These are phyloP conservation scores for Takashimella tepidaria DNA, from an alignment of 1,284 basidiomycete species.

Conservation along the genomic window DNA sequence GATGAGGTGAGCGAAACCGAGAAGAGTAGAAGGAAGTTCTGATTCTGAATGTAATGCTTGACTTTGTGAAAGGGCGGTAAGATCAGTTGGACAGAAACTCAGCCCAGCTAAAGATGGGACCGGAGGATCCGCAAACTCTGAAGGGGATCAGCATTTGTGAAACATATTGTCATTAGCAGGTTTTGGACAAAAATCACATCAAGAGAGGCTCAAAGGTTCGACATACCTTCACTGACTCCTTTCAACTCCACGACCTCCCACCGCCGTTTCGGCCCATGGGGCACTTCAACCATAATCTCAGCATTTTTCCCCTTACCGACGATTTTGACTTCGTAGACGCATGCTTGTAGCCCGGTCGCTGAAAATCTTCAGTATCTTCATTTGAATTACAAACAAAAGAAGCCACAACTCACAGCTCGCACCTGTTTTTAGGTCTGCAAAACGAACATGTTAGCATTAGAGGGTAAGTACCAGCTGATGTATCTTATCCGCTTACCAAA, in stretches of 20 bases:
- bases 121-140: slow-evolving; percentile 69
- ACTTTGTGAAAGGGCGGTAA: neutral
- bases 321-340: slow-evolving; percentile 66
- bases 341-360: slow-evolving; percentile 71
- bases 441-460: too few species aligned
- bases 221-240: slow-evolving; percentile 72
- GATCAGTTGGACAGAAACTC: slow-evolving; percentile 1
- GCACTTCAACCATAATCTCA: slow-evolving; percentile 62
- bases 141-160: neutral
- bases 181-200: neutral
- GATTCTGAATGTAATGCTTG: slow-evolving; percentile 15
- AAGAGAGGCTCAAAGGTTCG: neutral
- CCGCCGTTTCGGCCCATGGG: slow-evolving; percentile 48
- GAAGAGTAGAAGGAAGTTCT: slow-evolving; percentile 35
- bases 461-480: neutral
- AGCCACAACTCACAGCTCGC: slow-evolving; percentile 62
- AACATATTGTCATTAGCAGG: too few species aligned
- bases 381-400: too few species aligned
- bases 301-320: slow-evolving; percentile 48
- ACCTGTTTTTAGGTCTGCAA: slow-evolving; percentile 48
- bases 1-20: slow-evolving; percentile 45
- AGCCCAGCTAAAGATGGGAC: slow-evolving; percentile 37
- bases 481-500: slow-evolving; percentile 18
- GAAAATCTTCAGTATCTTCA: slow-evolving; percentile 50
- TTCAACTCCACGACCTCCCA: slow-evolving; percentile 72